These are phyloP conservation scores for Inga laurina DNA, from an alignment of 306 rosid genomes.

Conservation along the genomic window DNA sequence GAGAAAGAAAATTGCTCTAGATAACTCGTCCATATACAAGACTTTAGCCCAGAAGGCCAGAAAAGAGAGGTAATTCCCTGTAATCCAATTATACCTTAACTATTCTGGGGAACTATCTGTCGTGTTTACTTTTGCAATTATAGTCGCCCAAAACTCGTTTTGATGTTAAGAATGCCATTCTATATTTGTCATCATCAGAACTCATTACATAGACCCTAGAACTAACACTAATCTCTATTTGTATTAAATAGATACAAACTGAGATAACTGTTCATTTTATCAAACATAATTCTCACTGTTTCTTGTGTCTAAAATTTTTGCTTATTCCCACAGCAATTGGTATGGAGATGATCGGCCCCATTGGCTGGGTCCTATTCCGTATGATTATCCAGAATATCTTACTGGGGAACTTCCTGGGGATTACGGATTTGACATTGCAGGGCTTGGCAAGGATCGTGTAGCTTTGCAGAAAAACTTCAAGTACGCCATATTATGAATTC, in stretches of 20 bases:
- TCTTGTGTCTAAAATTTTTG: constrained; percentile 4
- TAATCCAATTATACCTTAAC: constrained; percentile 16
- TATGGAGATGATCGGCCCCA: constrained; percentile 86
- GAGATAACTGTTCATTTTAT: constrained; percentile 2
- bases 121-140: neutral
- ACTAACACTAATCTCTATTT: neutral
- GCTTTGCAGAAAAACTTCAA: constrained; percentile 73
- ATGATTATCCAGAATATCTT: constrained; percentile 77
- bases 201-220: neutral
- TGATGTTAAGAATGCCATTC: neutral
- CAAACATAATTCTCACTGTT: neutral
- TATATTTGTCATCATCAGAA: neutral
- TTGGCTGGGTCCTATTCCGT: constrained; percentile 95
- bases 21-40: constrained; percentile 62
- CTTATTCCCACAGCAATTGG: constrained; percentile 62
- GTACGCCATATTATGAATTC: constrained; percentile 46
- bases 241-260: neutral
- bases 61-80: constrained; percentile 66
- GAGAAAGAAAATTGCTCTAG: constrained; percentile 49
- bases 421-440: constrained; percentile 85
- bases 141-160: neutral
- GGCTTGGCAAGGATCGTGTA: constrained; percentile 72
- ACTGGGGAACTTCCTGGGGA: constrained; percentile 90
- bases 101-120: neutral
- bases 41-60: constrained; percentile 59